Percentiles rank a stretch among this genome's conserved stretches.
Conservation (phyloP, 2,329 filamentous ascomycete genomes). For the Talaromyces sp. region DNA sequence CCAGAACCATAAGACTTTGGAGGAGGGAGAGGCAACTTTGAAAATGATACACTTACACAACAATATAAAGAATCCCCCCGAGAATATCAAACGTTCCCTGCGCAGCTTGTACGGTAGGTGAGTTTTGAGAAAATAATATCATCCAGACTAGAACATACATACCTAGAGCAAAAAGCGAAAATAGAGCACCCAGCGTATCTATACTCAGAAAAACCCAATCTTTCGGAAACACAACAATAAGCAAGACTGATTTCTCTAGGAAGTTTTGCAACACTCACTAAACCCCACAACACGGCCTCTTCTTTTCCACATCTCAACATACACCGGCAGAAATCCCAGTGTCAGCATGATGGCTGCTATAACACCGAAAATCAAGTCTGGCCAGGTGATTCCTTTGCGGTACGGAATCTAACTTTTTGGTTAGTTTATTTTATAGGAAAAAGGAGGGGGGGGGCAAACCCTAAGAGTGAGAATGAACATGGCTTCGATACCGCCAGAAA, state of each 20-base stretch:
- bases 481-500: constrained; percentile 50
- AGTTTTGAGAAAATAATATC: not conserved
- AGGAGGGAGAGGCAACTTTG: not conserved
- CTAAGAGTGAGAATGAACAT: constrained; percentile 53
- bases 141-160: constrained; percentile 7
- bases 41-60: constrained; percentile 43
- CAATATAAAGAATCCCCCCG: constrained; percentile 55
- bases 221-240: constrained; percentile 22
- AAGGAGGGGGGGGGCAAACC: constrained; percentile 27
- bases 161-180: constrained; percentile 59
- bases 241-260: not conserved
- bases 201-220: constrained; percentile 54
- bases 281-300: constrained; percentile 57
- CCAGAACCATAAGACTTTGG: not conserved
- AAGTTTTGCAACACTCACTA: constrained; percentile 33
- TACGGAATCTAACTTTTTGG: constrained; percentile 45
- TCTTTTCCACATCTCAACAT: constrained; percentile 57
- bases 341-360: constrained; percentile 53
- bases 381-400: constrained; percentile 46
- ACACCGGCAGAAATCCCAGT: constrained; percentile 54
- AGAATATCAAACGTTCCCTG: constrained; percentile 58
- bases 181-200: constrained; percentile 57
- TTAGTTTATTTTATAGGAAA: not conserved
- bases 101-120: constrained; percentile 38
- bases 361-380: constrained; percentile 52